Evolutionary conservation across 768 basidiomycete species (phyloP), one percentile per base, ranked within the genome.

Genomic region (Panaeolus cyanescens): DNA sequence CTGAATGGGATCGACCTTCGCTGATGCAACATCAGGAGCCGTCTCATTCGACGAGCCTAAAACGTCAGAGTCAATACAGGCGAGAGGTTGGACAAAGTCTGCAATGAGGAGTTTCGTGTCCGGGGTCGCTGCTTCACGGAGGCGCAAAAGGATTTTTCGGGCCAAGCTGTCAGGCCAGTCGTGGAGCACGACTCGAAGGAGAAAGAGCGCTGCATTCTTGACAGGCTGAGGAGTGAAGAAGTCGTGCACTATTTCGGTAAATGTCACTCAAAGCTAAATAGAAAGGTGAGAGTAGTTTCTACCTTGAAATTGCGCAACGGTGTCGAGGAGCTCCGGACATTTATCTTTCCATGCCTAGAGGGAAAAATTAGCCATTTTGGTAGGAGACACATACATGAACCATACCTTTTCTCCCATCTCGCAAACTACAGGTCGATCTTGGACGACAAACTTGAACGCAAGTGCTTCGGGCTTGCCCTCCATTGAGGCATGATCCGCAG

Each of bases 151-250:
- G 39, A 85, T 83, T 55, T 70, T 69, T 32, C 79, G 75, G 20
- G 84, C 85, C 64, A 75, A 81, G 1, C 75, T 76, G 63, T 92
- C 88, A 1, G 90, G 86, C 91, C 91, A 92, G 67, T 93, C 91
- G 65, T 93, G 91, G 32, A 90, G 77, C 36, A 92, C 83, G 19
- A 87, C 85, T 22, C 91, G 84, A 31, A 92, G 76, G 32, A 92
- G 77, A 68, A 87, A 93, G 5, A 91, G 85, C 0, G 88, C 82
- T 61, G 88, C 79, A 56, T 83, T 65, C 59, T 67, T 71, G 56
- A 78, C 68, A 2, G 82, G 82, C 67, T 93, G 91, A 0, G 85
- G 82, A 4, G 78, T 82, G 70, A 93, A 92, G 70, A 92, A 93
- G 74, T 92, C 89, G 66, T 93, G 91, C 1, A 81, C 89, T 86